Percentiles rank a stretch among this genome's conserved stretches.
These are phyloP conservation scores for Polygonum aviculare DNA, from an alignment of 148 eudicot genomes.

Conservation along the genomic window DNA sequence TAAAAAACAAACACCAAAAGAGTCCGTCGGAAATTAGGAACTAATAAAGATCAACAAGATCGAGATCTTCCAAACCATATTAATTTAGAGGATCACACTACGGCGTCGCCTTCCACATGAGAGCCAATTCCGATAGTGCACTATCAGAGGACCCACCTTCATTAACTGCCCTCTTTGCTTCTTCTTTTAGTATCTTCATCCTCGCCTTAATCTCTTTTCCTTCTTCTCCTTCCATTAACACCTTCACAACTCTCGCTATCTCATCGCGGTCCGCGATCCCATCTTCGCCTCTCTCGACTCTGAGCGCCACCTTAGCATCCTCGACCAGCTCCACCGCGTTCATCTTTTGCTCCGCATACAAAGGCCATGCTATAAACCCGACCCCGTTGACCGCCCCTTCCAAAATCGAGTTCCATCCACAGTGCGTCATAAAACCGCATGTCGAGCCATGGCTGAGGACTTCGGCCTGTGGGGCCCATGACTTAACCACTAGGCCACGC, in stretches of 20 bases:
- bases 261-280: background rate
- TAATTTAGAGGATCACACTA: background rate
- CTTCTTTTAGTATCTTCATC: conserved; percentile 5
- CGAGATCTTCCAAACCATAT: too few relatives aligned
- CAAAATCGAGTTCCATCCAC: conserved; percentile 9
- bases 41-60: too few relatives aligned
- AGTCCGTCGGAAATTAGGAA: too few relatives aligned
- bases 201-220: conserved; percentile 8
- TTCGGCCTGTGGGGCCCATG: conserved; percentile 15
- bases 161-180: background rate
- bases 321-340: conserved; percentile 8
- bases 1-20: too few relatives aligned
- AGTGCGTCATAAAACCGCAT: conserved; percentile 8
- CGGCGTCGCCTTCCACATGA: background rate
- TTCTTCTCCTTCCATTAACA: conserved; percentile 8
- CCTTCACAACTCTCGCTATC: conserved; percentile 6
- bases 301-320: conserved; percentile 7
- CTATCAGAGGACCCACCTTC: background rate
- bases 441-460: conserved; percentile 9
- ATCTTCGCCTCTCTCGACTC: background rate
- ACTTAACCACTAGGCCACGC: conserved; percentile 3
- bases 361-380: conserved; percentile 12
- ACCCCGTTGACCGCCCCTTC: conserved; percentile 9
- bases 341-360: conserved; percentile 12
- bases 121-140: background rate